These are phyloP conservation scores for Colletotrichum horii DNA, from an alignment of 2,329 filamentous ascomycete species.

Conservation along the genomic window DNA sequence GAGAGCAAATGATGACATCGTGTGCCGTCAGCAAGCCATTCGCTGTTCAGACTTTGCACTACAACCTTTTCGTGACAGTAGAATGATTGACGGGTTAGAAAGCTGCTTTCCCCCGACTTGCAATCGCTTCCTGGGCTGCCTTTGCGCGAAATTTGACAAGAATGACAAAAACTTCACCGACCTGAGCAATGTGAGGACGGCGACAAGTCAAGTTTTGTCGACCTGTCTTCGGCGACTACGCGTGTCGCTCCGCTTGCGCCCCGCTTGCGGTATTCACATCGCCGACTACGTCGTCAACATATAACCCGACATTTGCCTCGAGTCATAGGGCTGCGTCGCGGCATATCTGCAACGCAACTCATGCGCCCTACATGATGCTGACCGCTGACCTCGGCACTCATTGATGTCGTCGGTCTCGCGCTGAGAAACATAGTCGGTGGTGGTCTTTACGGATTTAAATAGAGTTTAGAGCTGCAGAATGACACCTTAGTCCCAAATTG, in stretches of 20 bases:
- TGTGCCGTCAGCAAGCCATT: neutral
- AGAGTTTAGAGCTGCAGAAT: neutral
- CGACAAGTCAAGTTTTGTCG: neutral
- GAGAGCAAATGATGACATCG: fast-evolving
- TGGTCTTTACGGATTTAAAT: neutral
- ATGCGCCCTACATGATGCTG: neutral
- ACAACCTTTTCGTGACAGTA: no score
- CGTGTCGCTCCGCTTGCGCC: neutral
- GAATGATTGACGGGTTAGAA: neutral
- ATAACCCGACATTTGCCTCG: neutral
- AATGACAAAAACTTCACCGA: neutral
- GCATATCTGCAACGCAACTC: neutral
- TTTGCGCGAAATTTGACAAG: neutral
- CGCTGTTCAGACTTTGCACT: fast-evolving
- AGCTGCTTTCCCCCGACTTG: neutral
- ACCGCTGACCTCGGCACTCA: neutral
- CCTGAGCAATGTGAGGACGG: neutral
- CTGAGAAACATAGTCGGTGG: neutral
- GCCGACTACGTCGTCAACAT: neutral
- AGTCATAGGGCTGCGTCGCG: neutral
- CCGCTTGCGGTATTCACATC: neutral
- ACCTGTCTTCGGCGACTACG: neutral
- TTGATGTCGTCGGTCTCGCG: neutral
- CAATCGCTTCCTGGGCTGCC: neutral
- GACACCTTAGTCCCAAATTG: neutral